Base-by-base conservation (phyloP, 371 early-diverging fungal genomes). In the Catenaria anguillulae region DNA sequence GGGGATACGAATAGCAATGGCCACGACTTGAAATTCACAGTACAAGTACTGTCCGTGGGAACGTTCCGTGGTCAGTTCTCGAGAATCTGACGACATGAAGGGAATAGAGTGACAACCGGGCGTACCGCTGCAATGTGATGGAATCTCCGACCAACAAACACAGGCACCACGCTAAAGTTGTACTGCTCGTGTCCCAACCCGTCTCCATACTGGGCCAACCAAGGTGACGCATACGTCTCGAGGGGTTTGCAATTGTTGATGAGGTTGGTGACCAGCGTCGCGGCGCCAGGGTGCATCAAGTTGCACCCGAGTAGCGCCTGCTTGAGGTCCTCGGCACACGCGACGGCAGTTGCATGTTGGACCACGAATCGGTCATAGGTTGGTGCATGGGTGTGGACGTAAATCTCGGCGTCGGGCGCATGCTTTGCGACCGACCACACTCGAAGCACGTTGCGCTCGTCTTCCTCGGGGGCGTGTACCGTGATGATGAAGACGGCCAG, bases 161-260 rank as follows among this genome's bases (percentile, higher is more conserved):
- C 72, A 0, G 66, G 65, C 43, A 80, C 76, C 33, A 85, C 72
- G 1, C 59, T 68, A 6, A 73, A 70, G 33, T 75, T 74, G 60
- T 85, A 85, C 6, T 86, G 72, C 64, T 86, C 86, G 58, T 87
- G 86, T 42, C 83, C 83, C 0, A 76, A 74, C 0, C 85, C 86
- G 64, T 88, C 87, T 45, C 85, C 86, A 65, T 86, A 88, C 60
- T 86, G 85, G 8, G 84, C 84, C 63, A 79, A 73, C 88, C 88
- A 88, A 0, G 84, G 80, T 48, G 82, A 75, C 43, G 79, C 75
- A 60, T 84, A 86, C 24, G 66, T 66, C 54, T 80, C 73, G 60
- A 72, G 67, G 0, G 84, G 82, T 50, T 77, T 68, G 50, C 81
- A 74, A 46, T 80, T 80, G 60, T 80, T 79, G 1, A 88, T 61